Evolutionary conservation across 495 filamentous ascomycete genomes (phyloP).

Genomic region (Podospora sp.): DNA sequence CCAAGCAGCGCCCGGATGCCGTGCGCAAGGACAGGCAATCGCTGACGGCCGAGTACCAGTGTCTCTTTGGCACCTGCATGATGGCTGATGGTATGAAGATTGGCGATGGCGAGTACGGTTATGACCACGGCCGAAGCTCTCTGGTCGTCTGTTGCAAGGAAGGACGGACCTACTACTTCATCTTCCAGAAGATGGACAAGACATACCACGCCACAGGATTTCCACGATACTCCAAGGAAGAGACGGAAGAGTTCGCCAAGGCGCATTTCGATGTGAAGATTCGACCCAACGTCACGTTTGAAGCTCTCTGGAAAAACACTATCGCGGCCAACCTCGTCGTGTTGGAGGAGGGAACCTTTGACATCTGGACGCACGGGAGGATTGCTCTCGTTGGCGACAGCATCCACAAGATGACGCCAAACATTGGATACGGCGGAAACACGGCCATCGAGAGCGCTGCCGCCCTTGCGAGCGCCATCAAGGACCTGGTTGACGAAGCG

Average conservation of each 20-base stretch:
- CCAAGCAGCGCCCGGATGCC: slow-evolving; percentile 2
- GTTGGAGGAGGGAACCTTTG: slow-evolving; percentile 46
- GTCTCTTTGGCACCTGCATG: slow-evolving; percentile 42
- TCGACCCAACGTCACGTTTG: slow-evolving; percentile 32
- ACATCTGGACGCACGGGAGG: slow-evolving; percentile 49
- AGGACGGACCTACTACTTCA: slow-evolving; percentile 42
- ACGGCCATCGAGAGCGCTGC: slow-evolving; percentile 30
- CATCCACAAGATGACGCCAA: slow-evolving; percentile 49
- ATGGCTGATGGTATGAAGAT: slow-evolving; percentile 13
- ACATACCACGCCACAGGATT: slow-evolving; percentile 14
- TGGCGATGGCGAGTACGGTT: slow-evolving; percentile 29
- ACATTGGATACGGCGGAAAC: slow-evolving; percentile 36
- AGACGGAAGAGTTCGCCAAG: slow-evolving; percentile 36
- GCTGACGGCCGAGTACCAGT: slow-evolving; percentile 35
- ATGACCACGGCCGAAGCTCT: slow-evolving; percentile 29
- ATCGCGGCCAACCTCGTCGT: slow-evolving; percentile 27
- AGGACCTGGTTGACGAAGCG: slow-evolving; percentile 12
- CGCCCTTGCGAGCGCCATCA: slow-evolving; percentile 24
- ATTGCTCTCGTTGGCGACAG: slow-evolving; percentile 57
- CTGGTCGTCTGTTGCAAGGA: slow-evolving; percentile 30
- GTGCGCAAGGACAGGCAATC: slow-evolving; percentile 26
- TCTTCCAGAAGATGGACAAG: slow-evolving; percentile 28
- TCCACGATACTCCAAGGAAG: slow-evolving; percentile 39
- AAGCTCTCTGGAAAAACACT: slow-evolving; percentile 36
- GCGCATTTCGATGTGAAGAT: slow-evolving; percentile 34